Evolutionary conservation across 768 basidiomycete genomes (phyloP).

Genomic region (Lactarius pseudohatsudake): DNA sequence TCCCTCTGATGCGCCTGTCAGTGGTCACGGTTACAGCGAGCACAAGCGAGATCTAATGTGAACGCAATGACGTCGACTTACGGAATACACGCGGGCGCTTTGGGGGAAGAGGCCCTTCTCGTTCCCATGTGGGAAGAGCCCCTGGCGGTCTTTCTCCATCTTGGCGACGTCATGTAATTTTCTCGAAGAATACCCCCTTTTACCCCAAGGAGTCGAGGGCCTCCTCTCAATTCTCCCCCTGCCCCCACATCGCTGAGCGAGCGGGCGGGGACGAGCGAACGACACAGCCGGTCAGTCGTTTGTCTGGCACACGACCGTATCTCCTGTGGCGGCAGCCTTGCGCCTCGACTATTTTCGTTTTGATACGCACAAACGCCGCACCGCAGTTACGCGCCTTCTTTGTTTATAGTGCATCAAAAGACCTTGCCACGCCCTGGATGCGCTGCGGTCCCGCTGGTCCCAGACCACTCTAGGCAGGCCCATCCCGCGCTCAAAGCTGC

Average conservation of each 20-base stretch:
- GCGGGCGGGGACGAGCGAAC: background rate
- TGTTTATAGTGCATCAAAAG: background rate
- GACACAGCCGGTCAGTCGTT: background rate
- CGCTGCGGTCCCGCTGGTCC: background rate
- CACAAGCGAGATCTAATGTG: conserved; percentile 2
- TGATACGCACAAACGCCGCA: background rate
- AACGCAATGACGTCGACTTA: conserved; percentile 4
- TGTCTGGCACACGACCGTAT: background rate
- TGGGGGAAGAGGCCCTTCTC: background rate
- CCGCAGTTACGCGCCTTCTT: background rate
- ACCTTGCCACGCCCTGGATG: background rate
- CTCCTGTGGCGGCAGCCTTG: background rate
- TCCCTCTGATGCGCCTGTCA: conserved; percentile 5
- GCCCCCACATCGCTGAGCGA: too few species aligned
- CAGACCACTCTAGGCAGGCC: background rate
- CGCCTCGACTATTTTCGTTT: background rate
- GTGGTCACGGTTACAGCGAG: background rate
- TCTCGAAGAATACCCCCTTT: background rate
- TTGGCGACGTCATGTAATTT: background rate
- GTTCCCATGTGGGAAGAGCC: background rate
- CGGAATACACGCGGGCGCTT: background rate
- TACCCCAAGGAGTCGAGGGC: background rate
- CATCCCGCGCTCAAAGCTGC: background rate
- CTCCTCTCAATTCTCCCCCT: background rate
- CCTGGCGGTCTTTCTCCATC: conserved; percentile 1